A percentile compares a stretch with the other conserved stretches of the same genome.
phyloP scores from a whole-genome alignment of 2,329 filamentous ascomycete species.

The Leptographium radiaticola region DNA sequence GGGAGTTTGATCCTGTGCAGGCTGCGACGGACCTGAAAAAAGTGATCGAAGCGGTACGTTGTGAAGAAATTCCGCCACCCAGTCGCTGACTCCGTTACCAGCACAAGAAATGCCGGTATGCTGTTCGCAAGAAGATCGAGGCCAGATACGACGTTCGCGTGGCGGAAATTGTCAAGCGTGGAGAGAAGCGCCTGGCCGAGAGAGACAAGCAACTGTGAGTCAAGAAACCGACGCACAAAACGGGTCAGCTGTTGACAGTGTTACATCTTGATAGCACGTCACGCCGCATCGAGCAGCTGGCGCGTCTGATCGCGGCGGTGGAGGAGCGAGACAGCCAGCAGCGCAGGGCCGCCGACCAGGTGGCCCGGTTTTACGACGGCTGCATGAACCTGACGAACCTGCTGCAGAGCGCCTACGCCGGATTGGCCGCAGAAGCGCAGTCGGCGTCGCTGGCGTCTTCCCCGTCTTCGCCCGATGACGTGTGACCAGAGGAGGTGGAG shows the following conservation, averaged over 20 bases:
- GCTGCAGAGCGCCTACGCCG: constrained; percentile 12
- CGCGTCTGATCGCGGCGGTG: constrained; percentile 11
- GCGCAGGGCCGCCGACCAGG: constrained; percentile 10
- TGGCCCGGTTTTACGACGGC: constrained; percentile 12
- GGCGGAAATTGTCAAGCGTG: constrained; percentile 11
- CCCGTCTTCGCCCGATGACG: too few species aligned
- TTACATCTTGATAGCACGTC: not conserved
- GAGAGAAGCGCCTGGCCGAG: constrained; percentile 10
- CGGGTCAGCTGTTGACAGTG: not conserved
- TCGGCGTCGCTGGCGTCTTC: not conserved
- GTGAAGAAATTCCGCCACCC: too few species aligned
- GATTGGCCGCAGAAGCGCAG: constrained; percentile 11
- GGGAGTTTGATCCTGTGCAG: constrained; percentile 7
- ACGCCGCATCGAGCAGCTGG: constrained; percentile 8
- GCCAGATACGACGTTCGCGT: constrained; percentile 9
- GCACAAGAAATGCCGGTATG: constrained; percentile 12
- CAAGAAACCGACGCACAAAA: not conserved
- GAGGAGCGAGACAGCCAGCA: constrained; percentile 12
- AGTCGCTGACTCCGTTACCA: not conserved
- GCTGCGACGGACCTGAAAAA: constrained; percentile 9
- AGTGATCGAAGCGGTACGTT: constrained; percentile 9
- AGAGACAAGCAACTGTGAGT: constrained; percentile 3
- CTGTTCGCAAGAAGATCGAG: constrained; percentile 12
- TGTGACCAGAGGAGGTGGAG: too few species aligned
- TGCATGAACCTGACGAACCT: constrained; percentile 9